phyloP scores from a whole-genome alignment of 1,139 yeast species.

The Taphrina flavorubra region DNA sequence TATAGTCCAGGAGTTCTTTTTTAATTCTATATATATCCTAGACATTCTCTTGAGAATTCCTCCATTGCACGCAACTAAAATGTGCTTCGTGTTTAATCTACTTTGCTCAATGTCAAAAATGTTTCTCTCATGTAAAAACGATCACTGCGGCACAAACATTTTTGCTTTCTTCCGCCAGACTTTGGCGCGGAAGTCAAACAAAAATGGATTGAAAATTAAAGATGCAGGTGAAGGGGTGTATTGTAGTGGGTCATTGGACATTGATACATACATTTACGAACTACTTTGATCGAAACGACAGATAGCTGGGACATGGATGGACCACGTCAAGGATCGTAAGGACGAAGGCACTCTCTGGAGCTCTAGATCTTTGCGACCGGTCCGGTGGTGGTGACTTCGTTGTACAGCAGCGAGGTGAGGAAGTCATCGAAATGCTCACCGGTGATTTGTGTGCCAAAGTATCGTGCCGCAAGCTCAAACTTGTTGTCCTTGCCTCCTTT shows the following conservation, averaged over 20 bases:
- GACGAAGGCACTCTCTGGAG: neutral
- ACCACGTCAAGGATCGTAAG: neutral
- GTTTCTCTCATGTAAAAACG: too few relatives aligned
- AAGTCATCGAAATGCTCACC: slow-evolving; percentile 71
- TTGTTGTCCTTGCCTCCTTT: slow-evolving; percentile 63
- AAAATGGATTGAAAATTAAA: too few relatives aligned
- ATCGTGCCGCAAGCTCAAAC: slow-evolving; percentile 62
- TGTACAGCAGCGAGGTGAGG: slow-evolving; percentile 57
- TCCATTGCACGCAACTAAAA: neutral
- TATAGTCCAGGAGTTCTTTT: neutral
- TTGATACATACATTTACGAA: slow-evolving; percentile 15
- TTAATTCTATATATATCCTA: slow-evolving; percentile 6
- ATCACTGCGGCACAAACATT: too few relatives aligned
- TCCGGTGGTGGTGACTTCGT: slow-evolving; percentile 42
- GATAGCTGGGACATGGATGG: neutral
- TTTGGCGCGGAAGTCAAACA: too few relatives aligned
- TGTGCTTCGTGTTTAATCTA: too few relatives aligned
- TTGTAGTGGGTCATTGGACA: too few relatives aligned
- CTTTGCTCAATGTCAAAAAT: too few relatives aligned
- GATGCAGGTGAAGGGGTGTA: too few relatives aligned
- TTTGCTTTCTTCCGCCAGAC: too few relatives aligned
- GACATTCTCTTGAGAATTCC: neutral
- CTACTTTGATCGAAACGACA: neutral
- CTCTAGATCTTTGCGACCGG: slow-evolving; percentile 42
- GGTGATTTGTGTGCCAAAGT: slow-evolving; percentile 69